Evolutionary conservation across 345 rosid species (phyloP).

Genomic region (Raphanus raphanistrum): DNA sequence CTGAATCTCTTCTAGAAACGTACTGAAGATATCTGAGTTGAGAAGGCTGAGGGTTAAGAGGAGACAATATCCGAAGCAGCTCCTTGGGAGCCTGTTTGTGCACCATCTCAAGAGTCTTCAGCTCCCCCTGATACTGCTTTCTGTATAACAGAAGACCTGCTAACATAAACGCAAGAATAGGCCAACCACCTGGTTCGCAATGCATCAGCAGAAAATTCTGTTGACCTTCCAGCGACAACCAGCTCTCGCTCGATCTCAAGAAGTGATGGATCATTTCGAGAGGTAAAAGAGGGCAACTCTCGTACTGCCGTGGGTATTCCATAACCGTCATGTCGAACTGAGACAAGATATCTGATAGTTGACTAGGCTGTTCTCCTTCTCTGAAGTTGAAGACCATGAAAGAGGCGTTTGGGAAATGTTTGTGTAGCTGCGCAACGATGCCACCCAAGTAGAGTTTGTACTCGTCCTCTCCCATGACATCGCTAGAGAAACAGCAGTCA

Average conservation of each 20-base stretch:
- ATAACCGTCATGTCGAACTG: conserved; percentile 92
- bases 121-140: conserved; percentile 87
- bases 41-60: conserved; percentile 92
- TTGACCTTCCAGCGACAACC: conserved; percentile 91
- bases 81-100: conserved; percentile 97
- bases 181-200: conserved; percentile 98
- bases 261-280: conserved; percentile 94
- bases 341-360: conserved; percentile 78
- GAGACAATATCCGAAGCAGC: conserved; percentile 74
- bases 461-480: conserved; percentile 89
- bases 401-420: conserved; percentile 87
- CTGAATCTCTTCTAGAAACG: conserved; percentile 84
- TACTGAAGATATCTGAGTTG: conserved; percentile 96
- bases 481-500: conserved; percentile 95
- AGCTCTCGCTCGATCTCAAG: conserved; percentile 90
- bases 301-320: conserved; percentile 96
- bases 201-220: conserved; percentile 94
- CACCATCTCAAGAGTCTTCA: conserved; percentile 96
- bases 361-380: conserved; percentile 93
- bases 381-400: conserved; percentile 97
- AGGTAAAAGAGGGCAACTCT: conserved; percentile 83
- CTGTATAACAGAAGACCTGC: conserved; percentile 84
- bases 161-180: conserved; percentile 95
- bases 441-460: conserved; percentile 89
- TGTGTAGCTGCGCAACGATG: conserved; percentile 92